A percentile compares a stretch with the other conserved stretches of the same genome.
Conservation (phyloP, 257 asterid species). For the Rehmannia glutinosa region DNA sequence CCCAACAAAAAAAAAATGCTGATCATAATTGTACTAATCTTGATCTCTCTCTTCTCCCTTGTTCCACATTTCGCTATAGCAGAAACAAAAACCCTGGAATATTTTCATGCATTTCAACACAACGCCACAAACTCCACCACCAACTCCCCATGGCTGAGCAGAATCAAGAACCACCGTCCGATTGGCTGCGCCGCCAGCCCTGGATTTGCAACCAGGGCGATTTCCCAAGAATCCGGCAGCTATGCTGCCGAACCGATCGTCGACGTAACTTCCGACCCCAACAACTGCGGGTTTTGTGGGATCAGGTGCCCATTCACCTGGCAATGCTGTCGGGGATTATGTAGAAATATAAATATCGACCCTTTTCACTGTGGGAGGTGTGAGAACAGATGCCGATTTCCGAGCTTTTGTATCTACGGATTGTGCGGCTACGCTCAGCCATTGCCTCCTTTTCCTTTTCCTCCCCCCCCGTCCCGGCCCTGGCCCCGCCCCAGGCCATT, state of each 20-base stretch:
- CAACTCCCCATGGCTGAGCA: slow-evolving; percentile 34
- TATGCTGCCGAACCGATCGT: slow-evolving; percentile 60
- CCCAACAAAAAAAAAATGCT: slow-evolving; percentile 1
- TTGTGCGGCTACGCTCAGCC: slow-evolving; percentile 66
- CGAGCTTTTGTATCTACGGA: slow-evolving; percentile 42
- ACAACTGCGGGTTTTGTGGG: slow-evolving; percentile 68
- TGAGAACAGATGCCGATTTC: slow-evolving; percentile 37
- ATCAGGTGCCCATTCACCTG: slow-evolving; percentile 54
- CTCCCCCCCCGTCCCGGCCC: slow-evolving; percentile 23
- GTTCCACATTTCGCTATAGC: background rate
- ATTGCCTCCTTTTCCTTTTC: slow-evolving; percentile 40
- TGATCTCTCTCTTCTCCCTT: slow-evolving; percentile 6
- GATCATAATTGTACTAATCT: background rate
- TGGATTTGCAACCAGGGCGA: slow-evolving; percentile 51
- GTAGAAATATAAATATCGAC: slow-evolving; percentile 37
- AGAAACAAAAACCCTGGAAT: slow-evolving; percentile 17
- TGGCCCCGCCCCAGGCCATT: background rate
- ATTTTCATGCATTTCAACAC: background rate
- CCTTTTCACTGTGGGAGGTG: slow-evolving; percentile 67
- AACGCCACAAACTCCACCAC: slow-evolving; percentile 23
- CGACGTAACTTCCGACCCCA: slow-evolving; percentile 44
- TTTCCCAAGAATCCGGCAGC: slow-evolving; percentile 23
- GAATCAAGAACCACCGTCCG: slow-evolving; percentile 26
- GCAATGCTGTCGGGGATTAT: slow-evolving; percentile 62
- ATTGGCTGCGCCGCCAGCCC: slow-evolving; percentile 54